Conservation (phyloP, 768 basidiomycete genomes). For the Rhizopogon salebrosus region DNA sequence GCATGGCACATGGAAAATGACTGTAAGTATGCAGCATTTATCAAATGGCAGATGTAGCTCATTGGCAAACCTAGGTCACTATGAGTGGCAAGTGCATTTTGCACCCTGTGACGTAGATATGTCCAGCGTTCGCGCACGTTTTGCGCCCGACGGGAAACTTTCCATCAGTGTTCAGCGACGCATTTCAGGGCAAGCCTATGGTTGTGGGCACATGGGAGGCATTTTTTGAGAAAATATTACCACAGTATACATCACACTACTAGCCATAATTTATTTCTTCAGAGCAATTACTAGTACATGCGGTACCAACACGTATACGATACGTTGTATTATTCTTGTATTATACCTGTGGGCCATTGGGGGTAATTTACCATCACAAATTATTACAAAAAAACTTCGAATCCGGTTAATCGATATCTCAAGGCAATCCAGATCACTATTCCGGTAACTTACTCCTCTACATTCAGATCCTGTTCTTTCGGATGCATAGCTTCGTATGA, state of each 20-base stretch:
- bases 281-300: neutral
- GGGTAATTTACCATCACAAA: neutral
- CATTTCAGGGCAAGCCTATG: conserved; percentile 20
- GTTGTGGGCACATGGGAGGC: conserved; percentile 17
- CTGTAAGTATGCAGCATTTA: conserved; percentile 36
- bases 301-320: neutral
- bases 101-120: conserved; percentile 51
- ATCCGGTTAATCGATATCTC: conserved; percentile 67
- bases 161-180: conserved; percentile 39
- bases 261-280: neutral
- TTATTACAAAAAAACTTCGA: no score
- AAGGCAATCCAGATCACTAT: conserved; percentile 58
- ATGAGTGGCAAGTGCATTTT: conserved; percentile 57
- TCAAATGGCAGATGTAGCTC: neutral
- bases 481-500: conserved; percentile 52
- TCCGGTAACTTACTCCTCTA: conserved; percentile 46
- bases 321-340: neutral
- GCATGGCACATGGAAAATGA: conserved; percentile 58
- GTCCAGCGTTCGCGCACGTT: conserved; percentile 44
- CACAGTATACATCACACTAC: neutral
- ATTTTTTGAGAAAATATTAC: conserved; percentile 24
- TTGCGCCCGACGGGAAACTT: conserved; percentile 41
- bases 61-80: conserved; percentile 38
- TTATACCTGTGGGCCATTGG: neutral
- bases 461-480: conserved; percentile 17